phyloP scores from a whole-genome alignment of 2,329 filamentous ascomycete species.

The Hymenoscyphus salicellus region DNA sequence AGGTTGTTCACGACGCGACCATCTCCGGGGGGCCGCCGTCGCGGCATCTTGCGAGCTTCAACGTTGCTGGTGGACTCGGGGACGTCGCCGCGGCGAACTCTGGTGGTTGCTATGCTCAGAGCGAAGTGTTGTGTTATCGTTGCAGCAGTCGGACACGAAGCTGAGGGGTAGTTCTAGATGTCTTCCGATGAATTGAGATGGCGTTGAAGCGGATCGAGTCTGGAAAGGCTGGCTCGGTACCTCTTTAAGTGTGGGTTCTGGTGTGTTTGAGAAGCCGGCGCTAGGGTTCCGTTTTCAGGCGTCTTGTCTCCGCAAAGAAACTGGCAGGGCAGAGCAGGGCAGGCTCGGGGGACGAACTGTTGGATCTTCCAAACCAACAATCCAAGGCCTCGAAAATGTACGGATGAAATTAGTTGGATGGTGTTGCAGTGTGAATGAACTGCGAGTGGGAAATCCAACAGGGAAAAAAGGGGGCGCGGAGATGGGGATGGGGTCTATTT shows the following conservation, averaged over 20 bases:
- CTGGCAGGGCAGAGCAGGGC: neutral
- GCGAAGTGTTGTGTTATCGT: neutral
- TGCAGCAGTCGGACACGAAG: neutral
- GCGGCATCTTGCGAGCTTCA: slow-evolving; percentile 54
- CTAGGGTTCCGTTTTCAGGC: neutral
- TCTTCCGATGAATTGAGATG: slow-evolving; percentile 3
- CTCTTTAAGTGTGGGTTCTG: neutral
- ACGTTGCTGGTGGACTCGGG: slow-evolving; percentile 30
- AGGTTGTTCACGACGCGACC: slow-evolving; percentile 49
- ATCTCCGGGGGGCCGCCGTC: slow-evolving; percentile 58
- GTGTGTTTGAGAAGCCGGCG: slow-evolving; percentile 4
- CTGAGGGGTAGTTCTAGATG: neutral
- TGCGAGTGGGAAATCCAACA: neutral
- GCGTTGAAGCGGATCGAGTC: neutral
- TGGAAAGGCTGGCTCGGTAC: neutral
- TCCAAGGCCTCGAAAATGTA: neutral
- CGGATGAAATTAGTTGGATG: neutral
- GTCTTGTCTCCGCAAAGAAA: slow-evolving; percentile 5
- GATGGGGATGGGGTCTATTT: no score
- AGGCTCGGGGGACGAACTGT: neutral
- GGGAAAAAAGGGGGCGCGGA: no score
- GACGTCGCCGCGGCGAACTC: slow-evolving; percentile 30
- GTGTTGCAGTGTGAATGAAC: neutral
- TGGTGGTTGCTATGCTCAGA: neutral
- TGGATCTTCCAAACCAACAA: neutral